Percentiles rank a stretch among this genome's conserved stretches.
These are phyloP conservation scores for Neurospora sp. DNA, from an alignment of 495 filamentous ascomycete species.

Conservation along the genomic window DNA sequence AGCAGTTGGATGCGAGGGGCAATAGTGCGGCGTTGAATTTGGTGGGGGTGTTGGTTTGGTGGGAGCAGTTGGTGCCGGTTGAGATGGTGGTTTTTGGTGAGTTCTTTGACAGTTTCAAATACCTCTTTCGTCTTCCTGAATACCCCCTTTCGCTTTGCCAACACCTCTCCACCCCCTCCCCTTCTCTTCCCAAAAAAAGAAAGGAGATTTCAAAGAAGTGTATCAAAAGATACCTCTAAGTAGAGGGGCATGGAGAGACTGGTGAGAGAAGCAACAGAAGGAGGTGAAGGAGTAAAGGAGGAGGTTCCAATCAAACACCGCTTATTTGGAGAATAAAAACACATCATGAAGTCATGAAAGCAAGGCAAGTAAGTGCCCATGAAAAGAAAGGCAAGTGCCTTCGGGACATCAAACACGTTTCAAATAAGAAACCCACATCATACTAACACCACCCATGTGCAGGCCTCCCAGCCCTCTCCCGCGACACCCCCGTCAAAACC, in stretches of 20 bases:
- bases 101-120: neutral
- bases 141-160: too few species aligned
- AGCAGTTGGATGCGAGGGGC: slow-evolving; percentile 52
- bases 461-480: slow-evolving; percentile 44
- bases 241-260: neutral
- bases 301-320: neutral
- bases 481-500: slow-evolving; percentile 46
- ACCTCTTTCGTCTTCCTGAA: too few species aligned
- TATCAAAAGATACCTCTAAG: neutral
- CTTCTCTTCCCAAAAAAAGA: too few species aligned
- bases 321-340: neutral
- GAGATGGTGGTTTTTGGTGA: slow-evolving; percentile 60
- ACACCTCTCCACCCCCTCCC: too few species aligned
- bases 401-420: too few species aligned
- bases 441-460: neutral
- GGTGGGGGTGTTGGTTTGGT: slow-evolving; percentile 57
- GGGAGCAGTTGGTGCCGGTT: slow-evolving; percentile 64
- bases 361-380: neutral
- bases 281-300: too few species aligned
- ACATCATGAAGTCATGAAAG: slow-evolving; percentile 3
- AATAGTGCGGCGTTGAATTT: slow-evolving; percentile 57
- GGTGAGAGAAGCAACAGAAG: neutral
- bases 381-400: neutral
- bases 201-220: neutral
- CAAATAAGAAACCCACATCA: neutral